Percentiles rank a stretch among this genome's conserved stretches.
Conservation (phyloP, 2,329 filamentous ascomycete genomes). For the Bipolaris zeicola region DNA sequence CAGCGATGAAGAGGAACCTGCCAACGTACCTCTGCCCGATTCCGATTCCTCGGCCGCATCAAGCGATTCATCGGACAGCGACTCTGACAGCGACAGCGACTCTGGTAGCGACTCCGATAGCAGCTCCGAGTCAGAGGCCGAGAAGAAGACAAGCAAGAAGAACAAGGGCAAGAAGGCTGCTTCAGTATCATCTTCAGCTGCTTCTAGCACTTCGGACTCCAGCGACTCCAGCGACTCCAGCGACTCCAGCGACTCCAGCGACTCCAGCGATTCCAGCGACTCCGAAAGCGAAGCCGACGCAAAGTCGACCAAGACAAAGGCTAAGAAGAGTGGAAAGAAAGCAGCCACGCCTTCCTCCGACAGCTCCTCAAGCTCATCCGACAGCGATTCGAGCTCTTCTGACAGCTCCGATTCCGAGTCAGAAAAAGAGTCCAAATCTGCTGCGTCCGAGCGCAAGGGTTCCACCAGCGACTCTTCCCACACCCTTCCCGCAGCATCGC, state of each 20-base stretch:
- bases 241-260: conserved; percentile 33
- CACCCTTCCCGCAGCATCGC: conserved; percentile 41
- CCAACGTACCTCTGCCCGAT: conserved; percentile 36
- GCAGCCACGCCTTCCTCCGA: conserved; percentile 27
- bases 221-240: conserved; percentile 30
- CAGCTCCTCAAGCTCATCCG: conserved; percentile 31
- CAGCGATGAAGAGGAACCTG: conserved; percentile 30
- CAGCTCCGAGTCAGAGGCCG: conserved; percentile 31
- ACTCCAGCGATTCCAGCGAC: conserved; percentile 35
- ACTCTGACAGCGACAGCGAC: conserved; percentile 32
- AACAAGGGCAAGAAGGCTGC: conserved; percentile 36
- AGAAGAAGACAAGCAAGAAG: conserved; percentile 24
- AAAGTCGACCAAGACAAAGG: conserved; percentile 19
- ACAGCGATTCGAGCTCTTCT: conserved; percentile 25
- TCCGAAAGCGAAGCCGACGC: conserved; percentile 34
- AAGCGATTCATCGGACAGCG: conserved; percentile 28
- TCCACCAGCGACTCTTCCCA: conserved; percentile 57
- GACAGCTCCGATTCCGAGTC: conserved; percentile 25
- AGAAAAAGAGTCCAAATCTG: not conserved
- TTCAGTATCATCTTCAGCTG: conserved; percentile 37
- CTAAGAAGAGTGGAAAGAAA: conserved; percentile 25
- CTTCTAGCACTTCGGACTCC: conserved; percentile 34
- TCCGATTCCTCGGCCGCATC: conserved; percentile 33
- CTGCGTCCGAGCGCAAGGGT: conserved; percentile 25
- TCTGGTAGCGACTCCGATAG: conserved; percentile 15